phyloP scores from a whole-genome alignment of 202 grass and related monocot species.

The Saccharum hybrid region DNA sequence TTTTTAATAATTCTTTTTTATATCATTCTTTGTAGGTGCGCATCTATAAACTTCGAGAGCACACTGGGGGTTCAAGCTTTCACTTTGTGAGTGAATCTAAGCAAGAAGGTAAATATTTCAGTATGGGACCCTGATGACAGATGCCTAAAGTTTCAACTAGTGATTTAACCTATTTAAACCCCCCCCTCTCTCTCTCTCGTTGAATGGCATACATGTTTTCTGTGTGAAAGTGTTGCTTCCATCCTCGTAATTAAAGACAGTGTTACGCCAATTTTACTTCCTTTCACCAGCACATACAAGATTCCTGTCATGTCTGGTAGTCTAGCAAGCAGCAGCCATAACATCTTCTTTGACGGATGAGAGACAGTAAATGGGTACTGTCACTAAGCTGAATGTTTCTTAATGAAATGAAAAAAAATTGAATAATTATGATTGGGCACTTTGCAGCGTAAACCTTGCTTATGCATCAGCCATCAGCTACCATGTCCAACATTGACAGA shows the following conservation, averaged over 20 bases:
- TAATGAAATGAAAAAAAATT: neutral
- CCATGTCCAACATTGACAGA: constrained; percentile 30
- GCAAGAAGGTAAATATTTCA: constrained; percentile 79
- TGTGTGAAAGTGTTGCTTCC: constrained; percentile 30
- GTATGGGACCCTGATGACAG: constrained; percentile 24
- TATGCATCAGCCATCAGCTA: neutral
- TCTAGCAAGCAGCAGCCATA: constrained; percentile 10
- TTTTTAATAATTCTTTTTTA: constrained; percentile 26
- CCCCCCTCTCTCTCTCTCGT: neutral
- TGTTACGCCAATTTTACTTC: constrained; percentile 18
- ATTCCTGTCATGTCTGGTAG: neutral
- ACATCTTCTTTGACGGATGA: constrained; percentile 21
- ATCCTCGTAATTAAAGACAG: constrained; percentile 36
- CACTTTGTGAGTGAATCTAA: constrained; percentile 77
- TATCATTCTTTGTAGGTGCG: constrained; percentile 62
- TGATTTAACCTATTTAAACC: neutral
- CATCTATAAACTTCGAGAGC: constrained; percentile 85
- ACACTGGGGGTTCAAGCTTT: constrained; percentile 71
- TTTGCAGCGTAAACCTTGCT: neutral
- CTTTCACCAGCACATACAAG: neutral
- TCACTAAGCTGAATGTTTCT: neutral
- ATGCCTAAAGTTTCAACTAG: neutral
- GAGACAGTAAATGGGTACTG: neutral
- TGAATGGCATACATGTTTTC: constrained; percentile 33
- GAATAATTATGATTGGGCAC: neutral